phyloP scores from a whole-genome alignment of 208 protist genomes.

The Borovskyia barvae region DNA sequence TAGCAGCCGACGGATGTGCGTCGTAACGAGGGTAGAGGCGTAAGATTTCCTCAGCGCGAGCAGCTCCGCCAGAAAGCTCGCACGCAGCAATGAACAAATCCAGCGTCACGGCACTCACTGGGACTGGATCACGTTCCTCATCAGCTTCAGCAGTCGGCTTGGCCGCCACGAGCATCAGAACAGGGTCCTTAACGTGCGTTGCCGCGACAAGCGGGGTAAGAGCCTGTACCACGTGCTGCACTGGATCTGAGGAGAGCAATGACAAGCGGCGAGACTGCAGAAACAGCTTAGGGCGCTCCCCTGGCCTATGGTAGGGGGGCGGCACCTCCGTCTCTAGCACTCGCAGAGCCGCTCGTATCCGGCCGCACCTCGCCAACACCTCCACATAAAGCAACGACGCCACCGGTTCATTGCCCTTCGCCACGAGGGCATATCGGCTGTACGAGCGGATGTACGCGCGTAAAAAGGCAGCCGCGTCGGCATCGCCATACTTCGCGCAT shows the following conservation, averaged over 20 bases:
- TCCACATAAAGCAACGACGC: constrained; percentile 54
- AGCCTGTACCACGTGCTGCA: constrained; percentile 43
- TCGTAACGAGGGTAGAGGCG: constrained; percentile 33
- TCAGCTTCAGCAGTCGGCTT: constrained; percentile 23
- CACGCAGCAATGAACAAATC: constrained; percentile 72
- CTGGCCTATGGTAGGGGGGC: constrained; percentile 25
- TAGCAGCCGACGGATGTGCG: constrained; percentile 20
- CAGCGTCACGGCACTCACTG: constrained; percentile 48
- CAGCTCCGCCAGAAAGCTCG: constrained; percentile 33
- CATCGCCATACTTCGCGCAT: constrained; percentile 66
- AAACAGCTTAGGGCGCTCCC: constrained; percentile 57
- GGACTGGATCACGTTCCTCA: constrained; percentile 6
- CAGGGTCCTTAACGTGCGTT: constrained; percentile 13
- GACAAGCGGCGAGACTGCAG: constrained; percentile 39
- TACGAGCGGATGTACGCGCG: constrained; percentile 33
- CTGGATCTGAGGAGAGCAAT: constrained; percentile 55
- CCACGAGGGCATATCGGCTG: constrained; percentile 26
- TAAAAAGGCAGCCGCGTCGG: constrained; percentile 38
- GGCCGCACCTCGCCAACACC: constrained; percentile 33
- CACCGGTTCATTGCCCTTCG: constrained; percentile 31
- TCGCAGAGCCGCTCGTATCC: constrained; percentile 39
- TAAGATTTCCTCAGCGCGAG: constrained; percentile 40
- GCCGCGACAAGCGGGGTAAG: constrained; percentile 22
- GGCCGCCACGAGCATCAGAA: constrained; percentile 5
- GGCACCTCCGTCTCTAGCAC: constrained; percentile 57